Conservation (phyloP, 2,329 filamentous ascomycete species). For the Akanthomyces uredinophilus region DNA sequence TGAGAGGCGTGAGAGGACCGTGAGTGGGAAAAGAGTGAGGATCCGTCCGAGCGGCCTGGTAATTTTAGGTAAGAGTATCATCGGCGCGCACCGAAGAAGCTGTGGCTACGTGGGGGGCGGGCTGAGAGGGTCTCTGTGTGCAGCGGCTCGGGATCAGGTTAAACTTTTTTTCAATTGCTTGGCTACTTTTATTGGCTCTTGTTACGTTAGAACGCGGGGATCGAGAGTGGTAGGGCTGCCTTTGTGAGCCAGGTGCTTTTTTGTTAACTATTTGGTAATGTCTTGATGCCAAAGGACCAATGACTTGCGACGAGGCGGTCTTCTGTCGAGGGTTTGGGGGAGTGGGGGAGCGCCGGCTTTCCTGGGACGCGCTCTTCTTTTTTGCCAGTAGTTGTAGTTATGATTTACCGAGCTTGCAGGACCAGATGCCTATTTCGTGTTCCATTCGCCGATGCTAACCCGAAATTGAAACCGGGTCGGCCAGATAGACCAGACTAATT, state of each 20-base stretch:
- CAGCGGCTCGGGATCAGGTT: no score
- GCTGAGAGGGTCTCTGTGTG: neutral
- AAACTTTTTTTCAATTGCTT: no score
- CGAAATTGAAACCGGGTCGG: neutral
- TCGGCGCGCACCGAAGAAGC: neutral
- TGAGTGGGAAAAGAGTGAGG: no score
- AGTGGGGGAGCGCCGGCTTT: neutral
- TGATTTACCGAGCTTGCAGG: neutral
- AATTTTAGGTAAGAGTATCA: neutral
- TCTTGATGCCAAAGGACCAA: neutral
- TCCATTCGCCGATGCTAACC: constrained; percentile 3
- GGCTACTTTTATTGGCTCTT: no score
- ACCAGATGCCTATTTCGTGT: constrained; percentile 1
- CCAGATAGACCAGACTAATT: no score
- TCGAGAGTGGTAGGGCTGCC: neutral
- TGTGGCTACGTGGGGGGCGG: neutral
- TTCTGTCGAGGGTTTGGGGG: neutral
- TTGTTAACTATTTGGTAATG: constrained; percentile 11
- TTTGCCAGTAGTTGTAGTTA: no score
- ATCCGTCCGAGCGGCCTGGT: neutral
- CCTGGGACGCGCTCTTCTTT: neutral
- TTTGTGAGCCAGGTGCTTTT: neutral
- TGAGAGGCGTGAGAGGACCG: no score
- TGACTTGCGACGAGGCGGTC: neutral
- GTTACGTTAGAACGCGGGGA: no score